Evolutionary conservation across 2,329 filamentous ascomycete species (phyloP).

Genomic region (Epichloe coenophiala): DNA sequence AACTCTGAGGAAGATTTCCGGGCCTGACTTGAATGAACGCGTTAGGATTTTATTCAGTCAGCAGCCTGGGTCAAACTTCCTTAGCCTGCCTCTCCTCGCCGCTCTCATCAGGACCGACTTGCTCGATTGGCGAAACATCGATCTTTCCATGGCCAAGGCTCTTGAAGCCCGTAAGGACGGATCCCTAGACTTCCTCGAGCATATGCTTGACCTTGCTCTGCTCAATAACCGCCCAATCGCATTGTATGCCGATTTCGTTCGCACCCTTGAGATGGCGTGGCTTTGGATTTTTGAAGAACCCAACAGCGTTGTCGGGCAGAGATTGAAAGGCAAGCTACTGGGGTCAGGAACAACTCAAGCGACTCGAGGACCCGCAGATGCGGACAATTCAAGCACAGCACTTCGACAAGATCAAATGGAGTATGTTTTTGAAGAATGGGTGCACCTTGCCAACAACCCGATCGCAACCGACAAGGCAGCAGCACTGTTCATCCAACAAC

Average conservation of each 20-base stretch:
- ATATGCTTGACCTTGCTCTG: constrained; percentile 64
- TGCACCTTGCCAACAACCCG: constrained; percentile 66
- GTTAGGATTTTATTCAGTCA: constrained; percentile 43
- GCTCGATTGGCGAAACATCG: constrained; percentile 50
- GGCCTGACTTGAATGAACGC: constrained; percentile 38
- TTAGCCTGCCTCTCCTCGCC: constrained; percentile 43
- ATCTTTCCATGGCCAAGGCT: constrained; percentile 59
- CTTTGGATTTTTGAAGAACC: constrained; percentile 68
- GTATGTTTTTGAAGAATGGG: constrained; percentile 94
- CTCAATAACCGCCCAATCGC: constrained; percentile 66
- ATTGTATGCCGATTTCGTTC: constrained; percentile 73
- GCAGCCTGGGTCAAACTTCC: constrained; percentile 40
- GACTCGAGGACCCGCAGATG: constrained; percentile 34
- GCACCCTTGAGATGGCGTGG: constrained; percentile 69
- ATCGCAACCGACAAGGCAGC: constrained; percentile 59
- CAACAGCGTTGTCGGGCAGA: constrained; percentile 47
- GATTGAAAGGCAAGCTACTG: constrained; percentile 52
- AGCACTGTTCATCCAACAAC: constrained; percentile 68
- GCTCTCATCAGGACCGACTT: constrained; percentile 47
- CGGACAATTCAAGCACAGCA: constrained; percentile 26
- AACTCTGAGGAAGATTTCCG: constrained; percentile 45
- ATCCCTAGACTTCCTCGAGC: constrained; percentile 67
- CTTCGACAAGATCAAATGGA: constrained; percentile 72
- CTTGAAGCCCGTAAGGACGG: constrained; percentile 56
- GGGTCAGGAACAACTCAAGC: constrained; percentile 27